Percentiles rank a stretch among this genome's conserved stretches.
Evolutionary conservation across 257 asterid species (phyloP).

Genomic region (Nicotiana benthamiana): DNA sequence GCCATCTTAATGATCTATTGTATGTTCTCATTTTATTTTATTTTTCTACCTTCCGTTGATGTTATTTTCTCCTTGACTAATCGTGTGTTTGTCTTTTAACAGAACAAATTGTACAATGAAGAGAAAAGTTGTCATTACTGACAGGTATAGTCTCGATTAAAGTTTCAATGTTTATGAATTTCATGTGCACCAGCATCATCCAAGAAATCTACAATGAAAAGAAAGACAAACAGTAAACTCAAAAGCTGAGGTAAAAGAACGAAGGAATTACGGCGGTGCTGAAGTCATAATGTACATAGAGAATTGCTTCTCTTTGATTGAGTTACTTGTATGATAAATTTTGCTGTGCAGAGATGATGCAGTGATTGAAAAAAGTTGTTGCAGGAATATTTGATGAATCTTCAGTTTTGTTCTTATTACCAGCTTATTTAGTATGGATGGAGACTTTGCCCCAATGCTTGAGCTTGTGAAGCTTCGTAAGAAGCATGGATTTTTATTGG

Average conservation of each 20-base stretch:
- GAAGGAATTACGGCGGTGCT: not conserved
- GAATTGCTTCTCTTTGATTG: not conserved
- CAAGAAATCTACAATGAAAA: not conserved
- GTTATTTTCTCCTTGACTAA: conserved; percentile 6
- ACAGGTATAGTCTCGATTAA: conserved; percentile 55
- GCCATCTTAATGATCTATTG: conserved; percentile 73
- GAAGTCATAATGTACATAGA: not conserved
- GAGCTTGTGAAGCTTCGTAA: conserved; percentile 82
- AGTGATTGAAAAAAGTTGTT: not conserved
- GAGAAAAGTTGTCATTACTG: conserved; percentile 88
- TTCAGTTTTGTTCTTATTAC: conserved; percentile 14
- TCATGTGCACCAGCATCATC: not conserved
- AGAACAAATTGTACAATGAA: conserved; percentile 84
- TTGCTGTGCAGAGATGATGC: not conserved
- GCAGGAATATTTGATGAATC: not conserved
- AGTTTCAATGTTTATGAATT: conserved; percentile 2
- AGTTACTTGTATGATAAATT: not conserved
- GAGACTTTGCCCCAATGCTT: conserved; percentile 87
- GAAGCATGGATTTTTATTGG: conserved; percentile 89
- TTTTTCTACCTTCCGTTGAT: not conserved
- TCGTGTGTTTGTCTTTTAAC: conserved; percentile 24
- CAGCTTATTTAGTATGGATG: conserved; percentile 99
- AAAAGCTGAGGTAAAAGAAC: not conserved
- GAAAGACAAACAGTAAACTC: not conserved
- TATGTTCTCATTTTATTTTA: conserved; percentile 29